phyloP scores from a whole-genome alignment of 2,329 filamentous ascomycete species.

The Talaromyces islandicus region DNA sequence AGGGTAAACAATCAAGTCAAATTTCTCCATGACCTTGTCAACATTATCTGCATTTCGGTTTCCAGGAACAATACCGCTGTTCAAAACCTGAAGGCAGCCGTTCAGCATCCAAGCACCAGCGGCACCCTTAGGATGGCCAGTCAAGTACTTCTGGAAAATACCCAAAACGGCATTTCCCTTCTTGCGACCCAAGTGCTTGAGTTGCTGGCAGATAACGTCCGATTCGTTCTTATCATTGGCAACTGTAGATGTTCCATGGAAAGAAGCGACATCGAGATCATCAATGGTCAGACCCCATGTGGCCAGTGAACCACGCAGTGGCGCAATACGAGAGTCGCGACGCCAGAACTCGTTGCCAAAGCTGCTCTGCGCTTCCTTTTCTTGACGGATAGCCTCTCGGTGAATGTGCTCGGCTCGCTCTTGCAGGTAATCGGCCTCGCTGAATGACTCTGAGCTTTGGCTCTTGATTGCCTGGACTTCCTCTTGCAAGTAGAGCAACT shows the following conservation, averaged over 20 bases:
- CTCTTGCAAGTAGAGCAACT: constrained; percentile 86
- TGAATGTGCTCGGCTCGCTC: constrained; percentile 84
- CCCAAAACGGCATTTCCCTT: constrained; percentile 95
- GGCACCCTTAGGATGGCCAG: constrained; percentile 97
- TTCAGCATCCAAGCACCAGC: constrained; percentile 99
- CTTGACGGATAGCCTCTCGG: constrained; percentile 78
- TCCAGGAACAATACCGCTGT: constrained; percentile 87
- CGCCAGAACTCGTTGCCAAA: constrained; percentile 99
- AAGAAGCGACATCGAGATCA: constrained; percentile 89
- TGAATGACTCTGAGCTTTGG: constrained; percentile 62
- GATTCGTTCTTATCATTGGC: constrained; percentile 99
- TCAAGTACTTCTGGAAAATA: constrained; percentile 99
- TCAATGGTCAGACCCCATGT: constrained; percentile 98
- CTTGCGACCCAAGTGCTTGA: constrained; percentile 86
- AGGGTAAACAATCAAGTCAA: constrained; percentile 95
- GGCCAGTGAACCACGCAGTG: constrained; percentile 88
- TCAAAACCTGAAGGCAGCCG: constrained; percentile 90
- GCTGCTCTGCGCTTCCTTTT: constrained; percentile 86
- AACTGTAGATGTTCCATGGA: constrained; percentile 97
- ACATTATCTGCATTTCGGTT: constrained; percentile 98
- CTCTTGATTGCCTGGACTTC: constrained; percentile 88
- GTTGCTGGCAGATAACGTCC: constrained; percentile 91
- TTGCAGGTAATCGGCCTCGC: constrained; percentile 77
- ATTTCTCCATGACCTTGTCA: constrained; percentile 93
- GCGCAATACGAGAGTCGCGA: constrained; percentile 85